These are phyloP conservation scores for Termitomyces sp. DNA, from an alignment of 768 basidiomycete species.

Conservation along the genomic window DNA sequence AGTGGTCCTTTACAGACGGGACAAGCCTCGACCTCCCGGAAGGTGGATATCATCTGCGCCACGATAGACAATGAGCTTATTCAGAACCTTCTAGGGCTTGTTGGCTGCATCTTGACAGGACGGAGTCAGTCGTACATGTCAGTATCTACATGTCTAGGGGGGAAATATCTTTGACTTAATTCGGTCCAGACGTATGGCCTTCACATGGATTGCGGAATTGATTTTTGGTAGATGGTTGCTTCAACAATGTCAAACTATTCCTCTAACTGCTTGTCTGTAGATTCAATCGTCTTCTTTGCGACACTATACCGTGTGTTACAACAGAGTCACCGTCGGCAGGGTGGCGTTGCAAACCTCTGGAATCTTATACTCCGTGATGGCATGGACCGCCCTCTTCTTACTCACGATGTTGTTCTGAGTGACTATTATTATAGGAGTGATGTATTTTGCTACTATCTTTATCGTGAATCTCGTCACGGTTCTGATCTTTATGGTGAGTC, in stretches of 20 bases:
- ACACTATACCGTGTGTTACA: constrained; percentile 25
- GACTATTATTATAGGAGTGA: background rate
- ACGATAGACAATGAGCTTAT: background rate
- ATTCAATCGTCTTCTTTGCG: constrained; percentile 27
- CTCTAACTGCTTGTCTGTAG: constrained; percentile 11
- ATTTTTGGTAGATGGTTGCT: constrained; percentile 25
- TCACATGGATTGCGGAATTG: constrained; percentile 34
- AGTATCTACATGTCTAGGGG: constrained; percentile 6
- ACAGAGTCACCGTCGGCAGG: constrained; percentile 11
- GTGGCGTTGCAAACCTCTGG: constrained; percentile 19
- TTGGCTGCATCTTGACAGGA: constrained; percentile 35
- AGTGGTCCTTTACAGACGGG: constrained; percentile 37
- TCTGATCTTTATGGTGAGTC: constrained; percentile 2
- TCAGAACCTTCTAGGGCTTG: constrained; percentile 19
- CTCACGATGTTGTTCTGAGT: background rate
- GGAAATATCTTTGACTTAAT: background rate
- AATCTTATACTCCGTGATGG: constrained; percentile 32
- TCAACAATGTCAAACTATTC: background rate
- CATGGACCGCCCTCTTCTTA: background rate
- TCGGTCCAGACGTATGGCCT: constrained; percentile 26
- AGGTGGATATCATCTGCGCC: constrained; percentile 13
- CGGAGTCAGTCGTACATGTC: constrained; percentile 5
- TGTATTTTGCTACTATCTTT: constrained; percentile 6
- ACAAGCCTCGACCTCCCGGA: constrained; percentile 26
- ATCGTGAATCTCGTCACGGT: constrained; percentile 1